Conservation (phyloP, 768 basidiomycete genomes). For the Xanthoconium stramineum region DNA sequence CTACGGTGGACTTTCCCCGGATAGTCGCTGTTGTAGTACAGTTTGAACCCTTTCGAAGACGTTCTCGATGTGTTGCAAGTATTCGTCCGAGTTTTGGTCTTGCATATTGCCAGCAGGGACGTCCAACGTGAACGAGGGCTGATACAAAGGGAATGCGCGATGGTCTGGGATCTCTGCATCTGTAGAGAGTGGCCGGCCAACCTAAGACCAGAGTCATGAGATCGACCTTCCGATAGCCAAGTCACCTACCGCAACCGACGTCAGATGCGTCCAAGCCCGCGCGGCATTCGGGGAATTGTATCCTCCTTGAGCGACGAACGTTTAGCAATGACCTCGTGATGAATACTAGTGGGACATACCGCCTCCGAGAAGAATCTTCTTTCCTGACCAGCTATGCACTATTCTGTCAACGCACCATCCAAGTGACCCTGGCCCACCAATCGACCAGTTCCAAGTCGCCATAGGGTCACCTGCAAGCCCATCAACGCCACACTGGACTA, state of each 20-base stretch:
- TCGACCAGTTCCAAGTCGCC: slow-evolving; percentile 67
- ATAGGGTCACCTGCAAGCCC: slow-evolving; percentile 84
- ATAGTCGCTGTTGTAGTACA: slow-evolving; percentile 18
- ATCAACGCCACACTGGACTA: slow-evolving; percentile 87
- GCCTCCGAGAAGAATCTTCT: slow-evolving; percentile 72
- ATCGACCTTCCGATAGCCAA: neutral
- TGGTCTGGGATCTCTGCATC: slow-evolving; percentile 79
- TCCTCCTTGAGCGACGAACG: slow-evolving; percentile 52
- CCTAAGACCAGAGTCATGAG: slow-evolving; percentile 35
- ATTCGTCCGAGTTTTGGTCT: slow-evolving; percentile 66
- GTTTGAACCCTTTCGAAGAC: slow-evolving; percentile 36
- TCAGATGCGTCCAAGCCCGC: slow-evolving; percentile 82
- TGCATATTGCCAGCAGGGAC: slow-evolving; percentile 69
- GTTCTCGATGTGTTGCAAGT: slow-evolving; percentile 44
- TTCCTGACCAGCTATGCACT: slow-evolving; percentile 53
- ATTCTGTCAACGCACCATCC: slow-evolving; percentile 63
- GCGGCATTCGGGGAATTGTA: slow-evolving; percentile 84
- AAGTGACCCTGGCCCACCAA: slow-evolving; percentile 58
- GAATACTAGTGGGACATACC: slow-evolving; percentile 38
- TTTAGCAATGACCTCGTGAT: neutral
- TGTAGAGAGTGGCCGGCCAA: slow-evolving; percentile 48
- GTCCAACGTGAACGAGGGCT: slow-evolving; percentile 78
- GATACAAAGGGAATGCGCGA: slow-evolving; percentile 65
- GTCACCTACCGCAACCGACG: slow-evolving; percentile 63
- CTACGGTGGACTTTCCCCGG: neutral